Evolutionary conservation across 768 basidiomycete genomes (phyloP).

Genomic region (Cystofilobasidium bisporidii): DNA sequence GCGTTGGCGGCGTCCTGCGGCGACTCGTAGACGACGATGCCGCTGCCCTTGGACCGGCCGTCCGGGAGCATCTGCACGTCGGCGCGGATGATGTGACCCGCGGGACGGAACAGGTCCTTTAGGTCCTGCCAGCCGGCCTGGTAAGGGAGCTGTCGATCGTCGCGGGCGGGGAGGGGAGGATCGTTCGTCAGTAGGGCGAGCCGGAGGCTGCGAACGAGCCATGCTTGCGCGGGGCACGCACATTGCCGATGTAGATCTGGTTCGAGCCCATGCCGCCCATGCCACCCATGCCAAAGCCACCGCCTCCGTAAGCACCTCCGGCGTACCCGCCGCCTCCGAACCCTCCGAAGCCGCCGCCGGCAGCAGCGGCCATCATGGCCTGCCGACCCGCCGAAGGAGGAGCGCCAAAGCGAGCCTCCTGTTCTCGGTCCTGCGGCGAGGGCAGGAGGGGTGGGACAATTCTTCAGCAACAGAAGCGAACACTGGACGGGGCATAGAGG

Average conservation of each 20-base stretch:
- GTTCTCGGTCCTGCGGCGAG: conserved; percentile 74
- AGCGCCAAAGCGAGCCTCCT: conserved; percentile 87
- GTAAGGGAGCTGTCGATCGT: conserved; percentile 61
- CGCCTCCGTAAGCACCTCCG: conserved; percentile 19
- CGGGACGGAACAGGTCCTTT: conserved; percentile 91
- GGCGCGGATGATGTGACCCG: conserved; percentile 88
- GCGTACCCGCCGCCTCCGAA: conserved; percentile 29
- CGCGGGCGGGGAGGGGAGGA: conserved; percentile 35
- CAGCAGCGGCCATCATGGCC: conserved; percentile 45
- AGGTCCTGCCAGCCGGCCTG: conserved; percentile 99
- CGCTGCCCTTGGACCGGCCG: conserved; percentile 88
- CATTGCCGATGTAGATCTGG: conserved; percentile 30
- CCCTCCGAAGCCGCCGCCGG: conserved; percentile 26
- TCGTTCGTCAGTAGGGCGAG: neutral
- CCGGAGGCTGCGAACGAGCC: neutral
- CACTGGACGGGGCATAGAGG: too few species aligned
- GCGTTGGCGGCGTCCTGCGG: conserved; percentile 82
- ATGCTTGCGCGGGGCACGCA: neutral
- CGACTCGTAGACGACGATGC: conserved; percentile 93
- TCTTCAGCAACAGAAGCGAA: neutral
- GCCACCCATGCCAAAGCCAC: conserved; percentile 27
- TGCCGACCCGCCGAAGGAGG: conserved; percentile 93
- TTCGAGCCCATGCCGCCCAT: conserved; percentile 19
- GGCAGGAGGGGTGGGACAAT: too few species aligned
- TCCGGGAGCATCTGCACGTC: conserved; percentile 83